phyloP scores from a whole-genome alignment of 2,329 filamentous ascomycete genomes.

The Colletotrichum noveboracense region DNA sequence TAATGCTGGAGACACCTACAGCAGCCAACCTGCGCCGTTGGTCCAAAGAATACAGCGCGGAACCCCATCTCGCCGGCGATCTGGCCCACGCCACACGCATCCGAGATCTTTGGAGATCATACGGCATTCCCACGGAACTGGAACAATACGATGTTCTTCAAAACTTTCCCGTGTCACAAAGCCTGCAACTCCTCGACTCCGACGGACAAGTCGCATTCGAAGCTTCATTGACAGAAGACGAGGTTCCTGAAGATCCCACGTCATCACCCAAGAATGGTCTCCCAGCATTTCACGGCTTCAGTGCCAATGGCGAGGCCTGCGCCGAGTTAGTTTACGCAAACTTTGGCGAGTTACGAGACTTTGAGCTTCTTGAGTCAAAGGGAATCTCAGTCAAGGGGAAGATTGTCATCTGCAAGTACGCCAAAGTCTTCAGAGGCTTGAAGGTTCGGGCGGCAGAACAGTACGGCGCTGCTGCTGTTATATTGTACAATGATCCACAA shows the following conservation, averaged over 20 bases:
- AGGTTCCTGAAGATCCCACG: not conserved
- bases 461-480: slow-evolving; percentile 69
- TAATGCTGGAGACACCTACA: slow-evolving; percentile 23
- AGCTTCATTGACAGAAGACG: not conserved
- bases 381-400: slow-evolving; percentile 60
- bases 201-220: not conserved
- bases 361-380: slow-evolving; percentile 57
- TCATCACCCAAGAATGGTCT: not conserved
- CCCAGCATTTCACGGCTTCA: not conserved
- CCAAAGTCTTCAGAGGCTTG: slow-evolving; percentile 71
- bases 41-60: slow-evolving; percentile 26
- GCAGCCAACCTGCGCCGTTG: slow-evolving; percentile 23
- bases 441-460: slow-evolving; percentile 77
- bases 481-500: slow-evolving; percentile 32
- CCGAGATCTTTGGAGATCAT: slow-evolving; percentile 27
- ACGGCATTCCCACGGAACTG: slow-evolving; percentile 24
- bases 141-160: slow-evolving; percentile 57
- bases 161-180: slow-evolving; percentile 53
- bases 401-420: slow-evolving; percentile 74
- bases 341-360: slow-evolving; percentile 51
- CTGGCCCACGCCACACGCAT: slow-evolving; percentile 24
- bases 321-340: not conserved
- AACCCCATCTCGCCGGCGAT: slow-evolving; percentile 27
- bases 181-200: slow-evolving; percentile 10
- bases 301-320: not conserved